Evolutionary conservation across 2,329 filamentous ascomycete genomes (phyloP).

Genomic region (Fusarium humuli): DNA sequence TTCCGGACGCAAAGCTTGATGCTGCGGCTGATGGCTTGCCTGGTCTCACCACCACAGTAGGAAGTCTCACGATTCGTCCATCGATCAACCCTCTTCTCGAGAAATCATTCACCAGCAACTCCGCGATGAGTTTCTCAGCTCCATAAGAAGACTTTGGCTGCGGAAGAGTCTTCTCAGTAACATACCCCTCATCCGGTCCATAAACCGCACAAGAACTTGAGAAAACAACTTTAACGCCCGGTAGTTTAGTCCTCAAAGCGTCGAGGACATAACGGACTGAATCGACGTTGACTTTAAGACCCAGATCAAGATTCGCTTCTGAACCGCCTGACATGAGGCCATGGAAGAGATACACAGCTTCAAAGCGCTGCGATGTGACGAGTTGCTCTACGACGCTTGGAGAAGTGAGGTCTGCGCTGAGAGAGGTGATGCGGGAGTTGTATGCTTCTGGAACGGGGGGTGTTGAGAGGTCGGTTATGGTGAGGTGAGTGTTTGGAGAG

Average conservation of each 20-base stretch:
- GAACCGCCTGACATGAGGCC: slow-evolving; percentile 73
- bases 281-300: slow-evolving; percentile 69
- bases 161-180: slow-evolving; percentile 48
- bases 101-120: slow-evolving; percentile 53
- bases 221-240: slow-evolving; percentile 67
- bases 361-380: slow-evolving; percentile 49
- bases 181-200: slow-evolving; percentile 50
- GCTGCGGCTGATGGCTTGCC: slow-evolving; percentile 71
- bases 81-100: slow-evolving; percentile 66
- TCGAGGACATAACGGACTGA: slow-evolving; percentile 66
- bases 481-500: slow-evolving; percentile 55
- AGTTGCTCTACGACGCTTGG: slow-evolving; percentile 42
- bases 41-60: slow-evolving; percentile 70
- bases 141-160: slow-evolving; percentile 70
- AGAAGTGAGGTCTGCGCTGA: slow-evolving; percentile 45
- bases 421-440: slow-evolving; percentile 42
- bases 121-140: slow-evolving; percentile 71
- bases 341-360: slow-evolving; percentile 69
- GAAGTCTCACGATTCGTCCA: slow-evolving; percentile 67
- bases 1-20: slow-evolving; percentile 70
- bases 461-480: slow-evolving; percentile 67
- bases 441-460: slow-evolving; percentile 61
- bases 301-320: slow-evolving; percentile 67
- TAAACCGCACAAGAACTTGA: slow-evolving; percentile 71
- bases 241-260: slow-evolving; percentile 56